Evolutionary conservation across 108 stramenopile genomes (phyloP), one percentile per base, ranked within the genome.

Genomic region (Nitzschia putrida): DNA sequence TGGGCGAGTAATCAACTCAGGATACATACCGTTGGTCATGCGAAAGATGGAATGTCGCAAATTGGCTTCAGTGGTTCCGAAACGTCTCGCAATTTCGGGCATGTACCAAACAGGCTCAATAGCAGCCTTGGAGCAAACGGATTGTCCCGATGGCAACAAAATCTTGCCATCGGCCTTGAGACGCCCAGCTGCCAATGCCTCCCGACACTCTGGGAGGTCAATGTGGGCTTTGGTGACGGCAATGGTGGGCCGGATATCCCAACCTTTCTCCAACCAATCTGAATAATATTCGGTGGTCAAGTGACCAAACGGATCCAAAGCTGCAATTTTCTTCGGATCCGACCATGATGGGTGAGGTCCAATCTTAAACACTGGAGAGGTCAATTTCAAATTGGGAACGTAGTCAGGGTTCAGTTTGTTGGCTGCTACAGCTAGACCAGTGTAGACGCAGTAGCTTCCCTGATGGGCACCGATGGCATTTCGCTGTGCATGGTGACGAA

Each of bases 141-240:
- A 85, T 58, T 98, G 97, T n/a, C 98, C 98, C 13, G 76, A 84
- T 13, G 82, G 76, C 71, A 91, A 69, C 39, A 99, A 78, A 63
- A 99, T 86, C 57, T 87, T 90, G 12, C 97, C 97, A 72, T 98
- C 98, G 0, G 98, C 91, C 29, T 80, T 72, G 25, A 99, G 83
- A 12, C 98, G 73, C 20, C 96, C 96, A 18, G 88, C 66, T 13
- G 83, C 74, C 8, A 99, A 60, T 5, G 93, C 95, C 71, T 99
- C 97, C 23, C 94, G 79, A 60, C 95, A 91, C 81, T 99, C 98
- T 0, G 98, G 97, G 4, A 99, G 69, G 61, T 99, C 97, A 78
- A 99, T 96, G 84, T 99, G 98, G 0, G 98, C 98, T 79, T 98
- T 97, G 13, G 99, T 99, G n/a, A 99, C 96, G 40, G 99, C 99